Evolutionary conservation across 441 rosid species (phyloP).

Genomic region (Populus tomentosa): DNA sequence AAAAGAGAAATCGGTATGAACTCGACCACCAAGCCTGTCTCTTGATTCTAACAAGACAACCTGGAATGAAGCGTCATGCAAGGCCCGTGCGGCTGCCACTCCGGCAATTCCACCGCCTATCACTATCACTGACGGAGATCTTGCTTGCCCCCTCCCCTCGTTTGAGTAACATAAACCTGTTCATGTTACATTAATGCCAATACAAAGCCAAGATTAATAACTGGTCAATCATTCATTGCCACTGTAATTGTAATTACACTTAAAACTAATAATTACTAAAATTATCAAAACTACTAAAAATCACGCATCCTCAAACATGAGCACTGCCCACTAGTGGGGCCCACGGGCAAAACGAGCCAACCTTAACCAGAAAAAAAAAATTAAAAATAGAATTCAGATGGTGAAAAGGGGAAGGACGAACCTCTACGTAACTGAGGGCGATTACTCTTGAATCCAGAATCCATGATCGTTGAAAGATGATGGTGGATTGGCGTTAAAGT

Average conservation of each 20-base stretch:
- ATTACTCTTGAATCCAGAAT: constrained; percentile 53
- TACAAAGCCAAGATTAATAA: background rate
- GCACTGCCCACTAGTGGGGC: too few species aligned
- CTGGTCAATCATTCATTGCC: background rate
- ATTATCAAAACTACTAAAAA: too few species aligned
- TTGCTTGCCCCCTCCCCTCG: constrained; percentile 39
- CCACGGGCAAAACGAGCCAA: too few species aligned
- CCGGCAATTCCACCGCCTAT: constrained; percentile 93
- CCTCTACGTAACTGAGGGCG: constrained; percentile 62
- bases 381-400: background rate
- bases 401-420: constrained; percentile 6
- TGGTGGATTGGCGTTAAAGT: constrained; percentile 7
- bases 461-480: constrained; percentile 43
- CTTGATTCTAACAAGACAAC: constrained; percentile 86
- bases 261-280: too few species aligned
- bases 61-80: constrained; percentile 87
- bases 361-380: background rate
- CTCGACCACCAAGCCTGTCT: constrained; percentile 87
- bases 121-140: constrained; percentile 72
- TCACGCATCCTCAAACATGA: too few species aligned
- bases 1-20: constrained; percentile 78
- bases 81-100: constrained; percentile 85
- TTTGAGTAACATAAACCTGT: constrained; percentile 48
- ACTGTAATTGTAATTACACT: too few species aligned
- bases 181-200: background rate